These are phyloP conservation scores for Aurantiochytrium sp. DNA, from an alignment of 108 stramenopile genomes.

Conservation along the genomic window DNA sequence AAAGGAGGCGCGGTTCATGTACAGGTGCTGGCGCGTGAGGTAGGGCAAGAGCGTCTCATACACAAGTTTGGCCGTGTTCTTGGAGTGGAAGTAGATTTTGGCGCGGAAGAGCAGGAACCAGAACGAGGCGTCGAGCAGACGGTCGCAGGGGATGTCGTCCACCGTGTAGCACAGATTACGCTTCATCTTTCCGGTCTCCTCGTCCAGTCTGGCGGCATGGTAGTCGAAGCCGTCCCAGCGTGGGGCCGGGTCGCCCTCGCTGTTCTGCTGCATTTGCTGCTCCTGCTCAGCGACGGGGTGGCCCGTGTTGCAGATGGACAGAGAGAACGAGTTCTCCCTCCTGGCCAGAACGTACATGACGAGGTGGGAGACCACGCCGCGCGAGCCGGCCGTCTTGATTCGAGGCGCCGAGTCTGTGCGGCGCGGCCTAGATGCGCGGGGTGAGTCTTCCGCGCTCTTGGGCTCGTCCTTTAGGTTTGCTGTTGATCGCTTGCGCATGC, in stretches of 20 bases:
- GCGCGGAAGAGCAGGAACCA: constrained; percentile 1
- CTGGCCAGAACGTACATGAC: background rate
- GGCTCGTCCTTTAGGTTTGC: too few species aligned
- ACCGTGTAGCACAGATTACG: constrained; percentile 16
- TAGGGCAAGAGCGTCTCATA: constrained; percentile 14
- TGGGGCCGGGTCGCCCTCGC: background rate
- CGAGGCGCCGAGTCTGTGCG: background rate
- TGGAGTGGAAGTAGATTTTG: background rate
- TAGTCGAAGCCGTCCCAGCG: constrained; percentile 28
- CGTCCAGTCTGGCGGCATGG: background rate
- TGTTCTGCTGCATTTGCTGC: background rate
- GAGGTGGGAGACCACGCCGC: background rate
- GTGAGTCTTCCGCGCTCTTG: background rate
- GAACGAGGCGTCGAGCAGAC: background rate
- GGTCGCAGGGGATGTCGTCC: background rate
- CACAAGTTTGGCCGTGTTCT: background rate
- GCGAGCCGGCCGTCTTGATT: background rate
- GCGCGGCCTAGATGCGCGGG: background rate
- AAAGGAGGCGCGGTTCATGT: constrained; percentile 22
- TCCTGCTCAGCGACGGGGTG: background rate
- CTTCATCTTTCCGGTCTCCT: constrained; percentile 19
- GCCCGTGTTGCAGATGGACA: background rate
- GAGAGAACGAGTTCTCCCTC: background rate
- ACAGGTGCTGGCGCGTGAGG: background rate
- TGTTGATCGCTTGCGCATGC: too few species aligned